Base-by-base conservation (phyloP, 1,284 basidiomycete genomes). In the Ganoderma lucidum region DNA sequence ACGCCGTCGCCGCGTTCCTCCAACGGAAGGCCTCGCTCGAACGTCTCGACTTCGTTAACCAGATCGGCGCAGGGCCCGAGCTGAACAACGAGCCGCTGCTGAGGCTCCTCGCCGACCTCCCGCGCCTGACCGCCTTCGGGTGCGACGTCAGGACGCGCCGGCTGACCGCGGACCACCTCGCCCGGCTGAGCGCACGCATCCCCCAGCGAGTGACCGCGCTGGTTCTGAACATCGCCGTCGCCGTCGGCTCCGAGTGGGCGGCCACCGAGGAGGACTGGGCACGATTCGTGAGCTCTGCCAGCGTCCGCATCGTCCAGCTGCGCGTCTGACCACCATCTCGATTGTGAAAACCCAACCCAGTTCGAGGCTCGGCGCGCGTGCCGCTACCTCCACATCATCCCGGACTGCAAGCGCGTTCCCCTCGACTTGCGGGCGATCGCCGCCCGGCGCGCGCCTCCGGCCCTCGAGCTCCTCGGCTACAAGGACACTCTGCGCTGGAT, bases 61-160 rank as follows among this genome's bases (percentile, higher is more conserved):
- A 35, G 15, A 10, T 15, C 3, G 56, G 19, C 35, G 14, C 35
- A 1, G 17, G 35, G 9, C 9, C 17, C 35, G 6, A 19, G 17
- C 35, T 58, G 30, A 3, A 19, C 56, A 39, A 37, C 35, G 56
- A 37, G 35, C 56, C 35, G 35, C 17, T 58, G 32, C 19, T 58
- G 32, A 35, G 35, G 35, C n/a, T 58, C 56, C 56, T 58, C 56
- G 19, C 32, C 1, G 56, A 39, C 35, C 56, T 58, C 56, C 56
- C 56, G 32, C 56, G 32, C 56, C 56, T 58, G 17, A 39, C 32
- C n/a, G 19, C 37, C 17, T 37, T 58, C 32, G 55, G 55, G 15
- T 58, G 55, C 55, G 55, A 58, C 15, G 17, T 58, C 32, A 32
- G 55, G 17, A 35, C 55, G 3, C 30, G 30, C 30, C 30, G 17